These are phyloP conservation scores for Torulaspora globosa DNA, from an alignment of 1,139 yeast genomes.

Conservation along the genomic window DNA sequence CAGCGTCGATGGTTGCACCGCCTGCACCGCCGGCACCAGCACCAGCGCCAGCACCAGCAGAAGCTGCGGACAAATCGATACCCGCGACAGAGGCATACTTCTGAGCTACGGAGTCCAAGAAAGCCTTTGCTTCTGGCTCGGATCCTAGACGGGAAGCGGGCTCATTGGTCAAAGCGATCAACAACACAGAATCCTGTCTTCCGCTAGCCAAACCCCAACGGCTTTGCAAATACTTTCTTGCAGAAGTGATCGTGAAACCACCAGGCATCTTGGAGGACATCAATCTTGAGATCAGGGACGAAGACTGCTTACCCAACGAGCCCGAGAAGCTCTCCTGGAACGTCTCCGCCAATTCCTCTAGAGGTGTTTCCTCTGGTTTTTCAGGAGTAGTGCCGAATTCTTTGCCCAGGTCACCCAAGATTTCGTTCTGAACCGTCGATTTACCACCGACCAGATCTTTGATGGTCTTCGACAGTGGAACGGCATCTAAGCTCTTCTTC, in stretches of 20 bases:
- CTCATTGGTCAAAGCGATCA: constrained; percentile 80
- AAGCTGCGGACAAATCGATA: constrained; percentile 65
- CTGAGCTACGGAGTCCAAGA: constrained; percentile 74
- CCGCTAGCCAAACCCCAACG: constrained; percentile 91
- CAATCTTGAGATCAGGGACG: constrained; percentile 82
- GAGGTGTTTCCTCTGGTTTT: constrained; percentile 97
- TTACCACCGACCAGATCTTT: constrained; percentile 97
- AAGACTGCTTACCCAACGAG: constrained; percentile 85
- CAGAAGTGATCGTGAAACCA: constrained; percentile 88
- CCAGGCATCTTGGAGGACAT: constrained; percentile 99
- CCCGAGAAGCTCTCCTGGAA: constrained; percentile 91
- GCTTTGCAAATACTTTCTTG: constrained; percentile 85
- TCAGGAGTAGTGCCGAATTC: constrained; percentile 98
- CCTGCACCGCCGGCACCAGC: constrained; percentile 63
- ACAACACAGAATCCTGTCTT: constrained; percentile 86
- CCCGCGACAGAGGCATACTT: constrained; percentile 85
- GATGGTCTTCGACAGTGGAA: constrained; percentile 87
- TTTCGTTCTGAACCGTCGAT: constrained; percentile 96
- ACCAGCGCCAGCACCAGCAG: constrained; percentile 47
- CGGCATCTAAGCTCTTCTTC: constrained; percentile 81
- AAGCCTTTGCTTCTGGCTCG: constrained; percentile 86
- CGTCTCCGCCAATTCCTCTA: constrained; percentile 89
- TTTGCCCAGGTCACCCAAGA: constrained; percentile 95
- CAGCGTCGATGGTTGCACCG: constrained; percentile 89
- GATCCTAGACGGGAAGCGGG: constrained; percentile 83